phyloP scores from a whole-genome alignment of 345 rosid species.

The Stellera chamaejasme region DNA sequence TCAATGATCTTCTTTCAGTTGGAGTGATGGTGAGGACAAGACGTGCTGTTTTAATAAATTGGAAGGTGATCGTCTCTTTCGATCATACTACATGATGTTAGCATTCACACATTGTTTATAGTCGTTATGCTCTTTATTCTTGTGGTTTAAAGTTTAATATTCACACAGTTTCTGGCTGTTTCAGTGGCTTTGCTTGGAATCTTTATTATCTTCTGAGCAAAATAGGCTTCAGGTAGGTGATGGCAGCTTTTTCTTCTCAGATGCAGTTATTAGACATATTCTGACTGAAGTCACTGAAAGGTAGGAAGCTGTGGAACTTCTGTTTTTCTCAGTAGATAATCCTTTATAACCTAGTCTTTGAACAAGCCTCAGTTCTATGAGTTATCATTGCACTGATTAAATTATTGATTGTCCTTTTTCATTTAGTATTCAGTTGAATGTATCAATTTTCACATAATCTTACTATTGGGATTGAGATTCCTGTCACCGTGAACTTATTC shows the following conservation, averaged over 20 bases:
- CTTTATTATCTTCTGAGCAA: slow-evolving; percentile 39
- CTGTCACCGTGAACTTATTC: slow-evolving; percentile 3
- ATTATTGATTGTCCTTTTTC: neutral
- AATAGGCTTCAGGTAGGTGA: slow-evolving; percentile 38
- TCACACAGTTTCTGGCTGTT: slow-evolving; percentile 6
- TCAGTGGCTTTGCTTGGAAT: slow-evolving; percentile 88
- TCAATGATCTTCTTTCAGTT: slow-evolving; percentile 63
- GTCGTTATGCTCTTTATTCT: slow-evolving; percentile 2
- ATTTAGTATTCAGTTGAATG: neutral
- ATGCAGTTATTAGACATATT: slow-evolving; percentile 43
- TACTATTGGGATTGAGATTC: neutral
- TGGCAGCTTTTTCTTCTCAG: slow-evolving; percentile 47
- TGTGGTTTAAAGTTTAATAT: neutral
- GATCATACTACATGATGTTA: neutral
- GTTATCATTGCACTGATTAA: no score
- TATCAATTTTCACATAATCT: no score
- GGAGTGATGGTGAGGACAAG: slow-evolving; percentile 67
- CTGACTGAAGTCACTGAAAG: slow-evolving; percentile 74
- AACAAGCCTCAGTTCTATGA: no score
- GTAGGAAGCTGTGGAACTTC: slow-evolving; percentile 25
- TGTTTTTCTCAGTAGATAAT: neutral
- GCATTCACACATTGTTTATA: slow-evolving; percentile 2
- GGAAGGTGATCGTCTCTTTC: slow-evolving; percentile 54
- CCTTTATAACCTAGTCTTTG: no score
- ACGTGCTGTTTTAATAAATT: slow-evolving; percentile 68